Evolutionary conservation across 2,329 filamentous ascomycete species (phyloP), one percentile per base, ranked within the genome.

Genomic region (Trichothecium sympodiale): DNA sequence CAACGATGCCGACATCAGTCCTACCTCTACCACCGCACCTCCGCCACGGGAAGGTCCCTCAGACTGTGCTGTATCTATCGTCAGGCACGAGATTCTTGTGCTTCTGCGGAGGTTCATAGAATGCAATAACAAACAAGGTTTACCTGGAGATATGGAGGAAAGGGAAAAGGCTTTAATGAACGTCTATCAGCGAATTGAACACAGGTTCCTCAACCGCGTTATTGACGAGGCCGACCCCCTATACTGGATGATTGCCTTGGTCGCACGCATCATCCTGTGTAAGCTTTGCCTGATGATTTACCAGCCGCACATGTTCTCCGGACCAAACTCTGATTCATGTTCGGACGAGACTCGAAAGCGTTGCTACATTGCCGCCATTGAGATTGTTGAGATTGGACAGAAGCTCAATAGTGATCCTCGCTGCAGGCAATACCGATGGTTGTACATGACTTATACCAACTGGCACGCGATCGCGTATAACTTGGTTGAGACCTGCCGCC

Each of bases 271-370:
- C 23, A 76, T 88, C 42, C 73, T 87, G 59, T 77, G 78, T 33
- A 89, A 87, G 56, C 76, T 87, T 64, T 84, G 79, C 61, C 66
- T 91, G 26, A 70, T 87, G 40, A 70, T 85, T 3, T 83, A 89
- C 48, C 78, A 89, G 46, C 82, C 83, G 0, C 69, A 80, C 47
- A 74, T 82, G 23, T 71, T 77, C 35, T 67, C 69, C 25, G 70
- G 75, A 17, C 65, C 68, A 8, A 67, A 65, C n/a, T 56, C 64
- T 8, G 66, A 64, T 17, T 61, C 82, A 7, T 25, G 20, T 10
- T 70, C 74, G 0, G 66, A 72, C 34, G 77, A 78, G 33, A 73
- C 74, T 8, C 74, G 76, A 38, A 73, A 85, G 41, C 77, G 77
- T 38, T 64, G 88, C 2, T 83, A 86, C 51, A 60, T 79, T 17